Evolutionary conservation across 768 basidiomycete species (phyloP), one percentile per base, ranked within the genome.

Genomic region (Sporobolomyces pararoseus): DNA sequence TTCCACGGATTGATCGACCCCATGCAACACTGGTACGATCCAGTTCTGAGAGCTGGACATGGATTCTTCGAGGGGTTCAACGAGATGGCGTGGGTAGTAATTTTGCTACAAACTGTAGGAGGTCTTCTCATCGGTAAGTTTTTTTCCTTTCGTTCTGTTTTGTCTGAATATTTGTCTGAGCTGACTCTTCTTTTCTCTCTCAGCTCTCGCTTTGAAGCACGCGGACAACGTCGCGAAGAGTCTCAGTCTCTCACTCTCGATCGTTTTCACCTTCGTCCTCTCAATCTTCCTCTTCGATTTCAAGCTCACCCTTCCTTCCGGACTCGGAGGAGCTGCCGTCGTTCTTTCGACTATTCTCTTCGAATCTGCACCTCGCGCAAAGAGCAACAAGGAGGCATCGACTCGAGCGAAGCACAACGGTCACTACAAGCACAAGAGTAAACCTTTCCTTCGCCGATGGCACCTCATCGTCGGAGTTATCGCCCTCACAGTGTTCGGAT

Each of bases 181-280:
- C 52, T 42, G 46, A 42, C 4, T 19, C 25, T 34, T 17, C 62
- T 16, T 39, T 13, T 23, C 46, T 47, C 2, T 21, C 1, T 7
- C 25, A 32, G 66, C 69, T 23, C 63, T 65, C 54, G 68, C 65
- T 4, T 66, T 73, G 53, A 69, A 73, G 61, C 44, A 73, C 29
- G 72, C 72, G 55, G 72, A 73, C 72, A 70, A 66, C 37, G 55
- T 73, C 55, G 64, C 67, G 35, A 73, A 73, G 58, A 68, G 67
- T 23, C 63, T 73, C 31, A 62, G 65, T 4, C 65, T 73, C 44
- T 52, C 72, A 14, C 19, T 73, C 55, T 73, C 72, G 31, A 73
- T 73, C 55, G 72, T 73, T 31, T 49, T 73, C 72, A 69, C 72
- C 37, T 73, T 73, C 47, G 34, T 69, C 72, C 53, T 73, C 25